Conservation (phyloP, 257 asterid genomes). For the Coffea canephora region DNA sequence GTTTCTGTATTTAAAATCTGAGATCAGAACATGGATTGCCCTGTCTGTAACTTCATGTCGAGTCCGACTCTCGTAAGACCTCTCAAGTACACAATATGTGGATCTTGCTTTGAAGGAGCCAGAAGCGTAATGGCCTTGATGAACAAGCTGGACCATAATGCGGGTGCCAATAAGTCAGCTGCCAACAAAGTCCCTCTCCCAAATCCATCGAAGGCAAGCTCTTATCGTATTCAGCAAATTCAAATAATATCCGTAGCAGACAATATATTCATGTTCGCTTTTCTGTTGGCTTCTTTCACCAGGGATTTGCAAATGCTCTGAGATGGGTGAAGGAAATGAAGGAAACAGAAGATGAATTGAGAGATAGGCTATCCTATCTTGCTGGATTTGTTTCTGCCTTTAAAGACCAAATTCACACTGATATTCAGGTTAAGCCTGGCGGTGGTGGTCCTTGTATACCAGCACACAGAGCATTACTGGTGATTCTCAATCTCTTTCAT, state of each 20-base stretch:
- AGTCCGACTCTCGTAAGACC: constrained; percentile 53
- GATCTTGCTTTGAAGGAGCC: constrained; percentile 88
- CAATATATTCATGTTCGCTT: background rate
- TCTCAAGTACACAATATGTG: constrained; percentile 84
- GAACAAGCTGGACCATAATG: background rate
- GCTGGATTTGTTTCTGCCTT: constrained; percentile 59
- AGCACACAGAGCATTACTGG: constrained; percentile 80
- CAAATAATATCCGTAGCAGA: background rate
- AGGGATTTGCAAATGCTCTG: constrained; percentile 78
- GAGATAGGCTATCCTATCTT: constrained; percentile 50
- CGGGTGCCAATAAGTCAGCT: background rate
- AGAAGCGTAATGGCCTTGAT: constrained; percentile 50
- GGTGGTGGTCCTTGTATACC: constrained; percentile 61
- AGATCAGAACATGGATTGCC: constrained; percentile 1
- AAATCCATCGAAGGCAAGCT: constrained; percentile 1
- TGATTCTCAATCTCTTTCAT: constrained; percentile 2
- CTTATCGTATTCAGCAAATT: background rate
- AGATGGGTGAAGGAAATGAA: constrained; percentile 87
- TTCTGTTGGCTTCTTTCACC: background rate
- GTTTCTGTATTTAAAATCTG: background rate
- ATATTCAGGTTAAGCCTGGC: constrained; percentile 68
- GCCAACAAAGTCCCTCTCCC: background rate
- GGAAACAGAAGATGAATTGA: constrained; percentile 63
- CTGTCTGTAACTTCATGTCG: background rate
- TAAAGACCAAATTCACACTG: constrained; percentile 64